Percentiles rank a stretch among this genome's conserved stretches.
phyloP scores from a whole-genome alignment of 495 filamentous ascomycete species.

The Talaromyces adpressus region DNA sequence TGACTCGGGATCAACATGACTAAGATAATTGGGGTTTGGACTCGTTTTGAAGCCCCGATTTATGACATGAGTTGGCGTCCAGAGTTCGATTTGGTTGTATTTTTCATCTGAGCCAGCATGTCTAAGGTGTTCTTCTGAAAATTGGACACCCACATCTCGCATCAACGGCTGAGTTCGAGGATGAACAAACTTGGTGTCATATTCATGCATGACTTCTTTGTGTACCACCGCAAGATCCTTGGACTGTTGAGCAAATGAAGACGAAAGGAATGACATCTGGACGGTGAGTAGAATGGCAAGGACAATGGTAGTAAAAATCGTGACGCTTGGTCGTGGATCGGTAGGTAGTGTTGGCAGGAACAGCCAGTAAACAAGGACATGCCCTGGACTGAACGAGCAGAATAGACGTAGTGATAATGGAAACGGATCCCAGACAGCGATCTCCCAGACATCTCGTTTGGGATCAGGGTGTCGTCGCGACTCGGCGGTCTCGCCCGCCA shows the following conservation, averaged over 20 bases:
- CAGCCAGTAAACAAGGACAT: constrained; percentile 80
- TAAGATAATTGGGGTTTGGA: constrained; percentile 82
- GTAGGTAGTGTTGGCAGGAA: constrained; percentile 71
- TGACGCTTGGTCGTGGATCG: constrained; percentile 75
- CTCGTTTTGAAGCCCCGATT: constrained; percentile 76
- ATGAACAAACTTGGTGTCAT: constrained; percentile 92
- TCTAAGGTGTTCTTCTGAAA: constrained; percentile 33
- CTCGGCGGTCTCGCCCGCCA: constrained; percentile 54
- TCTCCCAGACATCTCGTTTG: constrained; percentile 87
- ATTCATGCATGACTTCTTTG: constrained; percentile 89
- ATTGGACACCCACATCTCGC: constrained; percentile 79
- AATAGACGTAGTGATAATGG: constrained; percentile 78
- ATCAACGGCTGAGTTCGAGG: constrained; percentile 74
- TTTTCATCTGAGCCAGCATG: constrained; percentile 39
- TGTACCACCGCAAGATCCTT: constrained; percentile 81
- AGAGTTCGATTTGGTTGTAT: constrained; percentile 53
- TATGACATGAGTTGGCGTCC: constrained; percentile 71
- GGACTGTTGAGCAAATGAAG: constrained; percentile 69
- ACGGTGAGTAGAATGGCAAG: constrained; percentile 65
- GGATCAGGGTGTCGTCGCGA: constrained; percentile 78
- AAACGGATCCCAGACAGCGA: constrained; percentile 87
- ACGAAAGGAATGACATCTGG: constrained; percentile 66
- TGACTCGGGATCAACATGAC: constrained; percentile 68
- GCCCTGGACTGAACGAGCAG: constrained; percentile 86
- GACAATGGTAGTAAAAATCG: constrained; percentile 71